These are phyloP conservation scores for Talaromyces sp. DNA, from an alignment of 2,329 filamentous ascomycete genomes.

Conservation along the genomic window DNA sequence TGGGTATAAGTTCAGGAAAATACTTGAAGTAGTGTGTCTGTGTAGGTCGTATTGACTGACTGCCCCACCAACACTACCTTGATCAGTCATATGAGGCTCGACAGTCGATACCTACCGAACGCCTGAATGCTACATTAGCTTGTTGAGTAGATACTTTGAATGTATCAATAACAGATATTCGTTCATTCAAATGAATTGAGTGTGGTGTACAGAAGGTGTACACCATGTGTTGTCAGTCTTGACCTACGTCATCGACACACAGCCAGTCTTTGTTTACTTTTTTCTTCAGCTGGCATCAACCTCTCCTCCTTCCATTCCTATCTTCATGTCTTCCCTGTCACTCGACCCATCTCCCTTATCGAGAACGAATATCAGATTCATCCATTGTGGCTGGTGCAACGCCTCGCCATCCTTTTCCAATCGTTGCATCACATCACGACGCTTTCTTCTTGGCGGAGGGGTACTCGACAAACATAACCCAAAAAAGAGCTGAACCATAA, in stretches of 20 bases:
- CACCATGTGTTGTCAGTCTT: not conserved
- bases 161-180: too few species aligned
- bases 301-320: not conserved
- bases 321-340: not conserved
- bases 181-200: not conserved
- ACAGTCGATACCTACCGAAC: not conserved
- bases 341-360: not conserved
- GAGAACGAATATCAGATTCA: not conserved
- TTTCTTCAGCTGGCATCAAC: not conserved
- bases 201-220: not conserved
- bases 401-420: not conserved
- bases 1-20: not conserved
- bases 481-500: not conserved
- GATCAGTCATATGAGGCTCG: not conserved
- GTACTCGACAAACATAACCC: conserved; percentile 4
- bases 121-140: not conserved
- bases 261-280: conserved; percentile 2
- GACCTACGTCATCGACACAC: conserved; percentile 3
- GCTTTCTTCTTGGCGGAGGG: conserved; percentile 21
- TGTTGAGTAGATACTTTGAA: not conserved
- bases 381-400: conserved; percentile 1
- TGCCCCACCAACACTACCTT: not conserved
- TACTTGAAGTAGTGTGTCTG: not conserved
- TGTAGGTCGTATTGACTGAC: not conserved
- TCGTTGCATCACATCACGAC: not conserved